Evolutionary conservation across 2,329 filamentous ascomycete species (phyloP).

Genomic region (Ambrosiella beaveri): DNA sequence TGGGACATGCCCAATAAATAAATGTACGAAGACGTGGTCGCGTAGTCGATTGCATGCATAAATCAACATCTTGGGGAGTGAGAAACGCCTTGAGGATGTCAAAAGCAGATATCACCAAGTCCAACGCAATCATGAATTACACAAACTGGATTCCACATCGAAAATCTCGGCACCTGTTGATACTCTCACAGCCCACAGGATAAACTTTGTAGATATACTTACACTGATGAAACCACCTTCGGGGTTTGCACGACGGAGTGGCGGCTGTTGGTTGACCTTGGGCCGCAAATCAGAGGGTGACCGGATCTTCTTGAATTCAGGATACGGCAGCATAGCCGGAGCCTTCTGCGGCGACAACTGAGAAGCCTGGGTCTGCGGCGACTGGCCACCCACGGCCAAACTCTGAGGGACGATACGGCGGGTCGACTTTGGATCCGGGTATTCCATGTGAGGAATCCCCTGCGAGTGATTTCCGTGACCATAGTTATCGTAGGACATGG

Average conservation of each 20-base stretch:
- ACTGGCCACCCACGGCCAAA: conserved; percentile 16
- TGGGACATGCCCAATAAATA: background rate
- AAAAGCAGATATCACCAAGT: no score
- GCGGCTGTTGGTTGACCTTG: conserved; percentile 70
- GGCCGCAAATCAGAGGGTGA: conserved; percentile 59
- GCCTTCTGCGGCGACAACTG: conserved; percentile 5
- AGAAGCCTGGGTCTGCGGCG: conserved; percentile 16
- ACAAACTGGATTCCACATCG: background rate
- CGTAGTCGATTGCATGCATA: no score
- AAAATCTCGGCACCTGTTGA: background rate
- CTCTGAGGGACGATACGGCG: conserved; percentile 32
- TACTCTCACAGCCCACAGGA: background rate
- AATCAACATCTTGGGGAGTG: no score
- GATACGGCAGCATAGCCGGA: conserved; percentile 50
- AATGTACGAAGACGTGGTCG: background rate
- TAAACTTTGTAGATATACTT: conserved; percentile 24
- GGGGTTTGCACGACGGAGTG: conserved; percentile 83
- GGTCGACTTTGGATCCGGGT: conserved; percentile 40
- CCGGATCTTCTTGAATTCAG: conserved; percentile 70
- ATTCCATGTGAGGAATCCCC: conserved; percentile 43
- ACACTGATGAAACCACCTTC: conserved; percentile 97
- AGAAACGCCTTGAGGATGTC: no score
- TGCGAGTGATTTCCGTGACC: conserved; percentile 3
- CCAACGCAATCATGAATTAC: no score
- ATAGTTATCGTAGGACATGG: conserved; percentile 45